Conservation (phyloP, 257 asterid species). For the Solanum pennellii region DNA sequence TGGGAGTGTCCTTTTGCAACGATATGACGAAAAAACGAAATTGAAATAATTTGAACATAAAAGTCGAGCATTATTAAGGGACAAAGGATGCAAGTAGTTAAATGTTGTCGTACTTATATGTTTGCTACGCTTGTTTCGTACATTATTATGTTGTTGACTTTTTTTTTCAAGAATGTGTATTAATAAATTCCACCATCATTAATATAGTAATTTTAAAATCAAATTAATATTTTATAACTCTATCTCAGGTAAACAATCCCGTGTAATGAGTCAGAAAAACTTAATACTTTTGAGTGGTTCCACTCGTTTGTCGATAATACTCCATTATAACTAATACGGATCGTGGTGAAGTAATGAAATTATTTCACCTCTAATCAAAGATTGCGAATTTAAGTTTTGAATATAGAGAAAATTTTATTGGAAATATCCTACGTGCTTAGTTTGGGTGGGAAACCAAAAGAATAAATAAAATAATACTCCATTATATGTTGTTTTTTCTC, state of each 20-base stretch:
- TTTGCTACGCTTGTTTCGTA: not conserved
- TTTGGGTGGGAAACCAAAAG: no score
- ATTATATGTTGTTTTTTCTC: not conserved
- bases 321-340: not conserved
- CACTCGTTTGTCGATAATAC: not conserved
- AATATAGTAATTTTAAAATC: not conserved
- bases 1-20: accelerated
- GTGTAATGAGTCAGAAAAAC: not conserved
- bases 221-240: not conserved
- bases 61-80: no score
- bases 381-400: accelerated
- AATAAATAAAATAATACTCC: no score
- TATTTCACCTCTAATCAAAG: no score
- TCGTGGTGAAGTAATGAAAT: accelerated
- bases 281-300: not conserved
- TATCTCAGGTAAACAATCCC: not conserved
- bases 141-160: not conserved
- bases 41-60: not conserved
- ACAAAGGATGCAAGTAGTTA: accelerated
- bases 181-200: not conserved
- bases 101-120: not conserved
- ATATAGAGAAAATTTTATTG: no score
- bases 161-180: not conserved
- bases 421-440: no score
- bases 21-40: not conserved